These are phyloP conservation scores for Tanacetum coccineum DNA, from an alignment of 129 eudicot species.

Conservation along the genomic window DNA sequence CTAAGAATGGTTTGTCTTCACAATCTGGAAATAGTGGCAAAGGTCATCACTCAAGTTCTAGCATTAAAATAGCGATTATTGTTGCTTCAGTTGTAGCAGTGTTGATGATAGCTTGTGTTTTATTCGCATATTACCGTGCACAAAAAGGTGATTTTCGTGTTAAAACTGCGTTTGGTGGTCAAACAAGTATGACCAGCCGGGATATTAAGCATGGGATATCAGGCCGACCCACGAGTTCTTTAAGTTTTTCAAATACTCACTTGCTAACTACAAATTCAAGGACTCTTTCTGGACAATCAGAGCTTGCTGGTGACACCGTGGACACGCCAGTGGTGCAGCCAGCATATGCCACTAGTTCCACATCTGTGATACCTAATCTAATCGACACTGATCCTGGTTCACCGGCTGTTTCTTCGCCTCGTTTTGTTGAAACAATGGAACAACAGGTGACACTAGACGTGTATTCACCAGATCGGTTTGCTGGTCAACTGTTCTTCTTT, in stretches of 20 bases:
- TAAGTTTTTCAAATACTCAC: conserved; percentile 85
- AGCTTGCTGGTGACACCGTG: conserved; percentile 45
- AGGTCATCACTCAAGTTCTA: conserved; percentile 51
- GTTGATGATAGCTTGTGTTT: conserved; percentile 70
- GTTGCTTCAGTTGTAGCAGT: conserved; percentile 84
- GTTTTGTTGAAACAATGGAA: conserved; percentile 64
- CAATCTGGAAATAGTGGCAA: conserved; percentile 11
- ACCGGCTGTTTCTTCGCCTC: conserved; percentile 73
- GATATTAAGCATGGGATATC: conserved; percentile 64
- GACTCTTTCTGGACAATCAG: conserved; percentile 75
- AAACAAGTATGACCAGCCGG: conserved; percentile 41
- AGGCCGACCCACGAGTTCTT: conserved; percentile 51
- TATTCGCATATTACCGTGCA: conserved; percentile 68
- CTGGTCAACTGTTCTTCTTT: conserved; percentile 78
- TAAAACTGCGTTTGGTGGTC: conserved; percentile 49
- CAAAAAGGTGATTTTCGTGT: conserved; percentile 54
- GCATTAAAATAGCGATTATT: conserved; percentile 62
- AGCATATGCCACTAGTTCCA: conserved; percentile 34
- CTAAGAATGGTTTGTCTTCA: conserved; percentile 23
- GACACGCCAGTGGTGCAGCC: conserved; percentile 47
- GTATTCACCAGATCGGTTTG: conserved; percentile 92
- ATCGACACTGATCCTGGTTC: conserved; percentile 60
- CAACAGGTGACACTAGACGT: conserved; percentile 73
- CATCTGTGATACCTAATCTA: conserved; percentile 40
- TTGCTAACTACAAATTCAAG: conserved; percentile 77